A percentile compares a stretch with the other conserved stretches of the same genome.
Conservation (phyloP, 164 flowering plant genomes). For the Nymphaea thermarum region DNA sequence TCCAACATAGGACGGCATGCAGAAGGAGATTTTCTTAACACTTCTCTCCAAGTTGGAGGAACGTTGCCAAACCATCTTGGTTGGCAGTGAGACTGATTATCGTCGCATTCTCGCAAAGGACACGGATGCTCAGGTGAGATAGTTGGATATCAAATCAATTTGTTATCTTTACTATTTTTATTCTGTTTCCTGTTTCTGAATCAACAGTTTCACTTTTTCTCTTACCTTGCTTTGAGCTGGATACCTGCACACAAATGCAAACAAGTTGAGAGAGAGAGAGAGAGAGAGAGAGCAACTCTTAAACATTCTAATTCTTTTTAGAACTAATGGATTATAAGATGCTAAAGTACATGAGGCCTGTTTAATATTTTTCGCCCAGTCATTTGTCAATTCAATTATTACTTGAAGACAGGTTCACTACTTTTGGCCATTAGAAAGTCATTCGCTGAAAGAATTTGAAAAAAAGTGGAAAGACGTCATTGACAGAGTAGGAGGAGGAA, state of each 20-base stretch:
- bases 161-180: too few species aligned
- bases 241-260: too few species aligned
- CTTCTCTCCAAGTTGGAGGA: slow-evolving; percentile 49
- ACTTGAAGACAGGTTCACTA: slow-evolving; percentile 38
- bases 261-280: too few species aligned
- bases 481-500: slow-evolving; percentile 36
- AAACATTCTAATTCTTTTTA: too few species aligned
- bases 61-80: slow-evolving; percentile 54
- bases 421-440: slow-evolving; percentile 55
- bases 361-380: too few species aligned
- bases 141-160: background rate
- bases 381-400: too few species aligned
- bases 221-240: too few species aligned
- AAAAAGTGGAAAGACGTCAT: slow-evolving; percentile 54
- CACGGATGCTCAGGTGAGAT: slow-evolving; percentile 36
- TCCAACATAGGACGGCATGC: slow-evolving; percentile 86
- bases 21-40: slow-evolving; percentile 63
- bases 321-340: slow-evolving; percentile 5
- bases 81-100: slow-evolving; percentile 91
- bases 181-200: too few species aligned
- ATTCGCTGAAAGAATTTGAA: slow-evolving; percentile 39
- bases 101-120: slow-evolving; percentile 69
- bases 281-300: too few species aligned
- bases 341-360: too few species aligned
- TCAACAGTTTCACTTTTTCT: too few species aligned